phyloP scores from a whole-genome alignment of 2,329 filamentous ascomycete genomes.

The Chaetothyriales sp. region DNA sequence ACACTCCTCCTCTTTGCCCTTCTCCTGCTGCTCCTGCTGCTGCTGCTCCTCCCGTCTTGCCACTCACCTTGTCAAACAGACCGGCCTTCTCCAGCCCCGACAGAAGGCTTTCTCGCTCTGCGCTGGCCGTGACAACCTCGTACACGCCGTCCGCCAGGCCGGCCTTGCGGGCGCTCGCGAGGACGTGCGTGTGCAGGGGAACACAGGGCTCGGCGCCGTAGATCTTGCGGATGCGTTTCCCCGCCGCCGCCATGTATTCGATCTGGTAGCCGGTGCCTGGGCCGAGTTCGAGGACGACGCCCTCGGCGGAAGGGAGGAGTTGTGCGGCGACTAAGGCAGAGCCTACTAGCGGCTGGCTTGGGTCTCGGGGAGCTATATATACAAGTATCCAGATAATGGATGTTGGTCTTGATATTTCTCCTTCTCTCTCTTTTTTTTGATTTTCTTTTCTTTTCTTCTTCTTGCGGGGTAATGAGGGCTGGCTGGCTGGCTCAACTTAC shows the following conservation, averaged over 20 bases:
- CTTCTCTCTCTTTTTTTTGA: no score
- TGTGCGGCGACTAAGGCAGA: constrained; percentile 28
- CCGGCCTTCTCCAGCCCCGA: constrained; percentile 31
- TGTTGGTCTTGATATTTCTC: no score
- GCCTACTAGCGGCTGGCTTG: constrained; percentile 14
- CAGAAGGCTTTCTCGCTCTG: constrained; percentile 32
- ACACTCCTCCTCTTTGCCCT: constrained; percentile 24
- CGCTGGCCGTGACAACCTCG: constrained; percentile 34
- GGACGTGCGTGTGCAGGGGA: constrained; percentile 32
- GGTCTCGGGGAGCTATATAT: constrained; percentile 11
- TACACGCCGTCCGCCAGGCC: constrained; percentile 33
- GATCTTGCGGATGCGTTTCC: constrained; percentile 29
- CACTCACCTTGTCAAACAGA: constrained; percentile 18
- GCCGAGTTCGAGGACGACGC: constrained; percentile 34
- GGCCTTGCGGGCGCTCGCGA: constrained; percentile 24
- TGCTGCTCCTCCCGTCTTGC: neutral
- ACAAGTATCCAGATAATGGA: no score
- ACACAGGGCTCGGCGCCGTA: constrained; percentile 41
- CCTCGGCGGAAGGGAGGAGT: constrained; percentile 26
- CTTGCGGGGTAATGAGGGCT: neutral
- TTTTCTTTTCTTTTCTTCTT: neutral
- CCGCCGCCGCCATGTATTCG: constrained; percentile 26
- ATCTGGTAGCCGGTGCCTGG: constrained; percentile 40
- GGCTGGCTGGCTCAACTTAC: neutral
- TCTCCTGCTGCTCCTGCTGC: constrained; percentile 5